A percentile compares a stretch with the other conserved stretches of the same genome.
Conservation (phyloP, 2,329 filamentous ascomycete species). For the Botrytis fragariae region DNA sequence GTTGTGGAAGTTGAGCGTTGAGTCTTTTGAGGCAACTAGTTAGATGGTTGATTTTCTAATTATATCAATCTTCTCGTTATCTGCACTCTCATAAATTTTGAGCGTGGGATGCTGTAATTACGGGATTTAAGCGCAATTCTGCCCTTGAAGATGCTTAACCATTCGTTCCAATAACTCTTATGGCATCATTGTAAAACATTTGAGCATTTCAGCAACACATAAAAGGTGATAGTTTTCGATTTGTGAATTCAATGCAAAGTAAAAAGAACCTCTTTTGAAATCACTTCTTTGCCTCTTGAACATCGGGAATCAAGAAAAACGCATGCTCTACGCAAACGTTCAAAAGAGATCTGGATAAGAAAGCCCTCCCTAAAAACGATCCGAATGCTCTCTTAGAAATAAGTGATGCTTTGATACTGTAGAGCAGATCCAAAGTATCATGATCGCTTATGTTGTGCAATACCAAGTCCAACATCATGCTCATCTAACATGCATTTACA, state of each 20-base stretch:
- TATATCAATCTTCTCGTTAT: not conserved
- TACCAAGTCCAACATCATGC: not conserved
- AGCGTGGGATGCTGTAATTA: not conserved
- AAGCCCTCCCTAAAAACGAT: not conserved
- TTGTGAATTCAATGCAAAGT: not conserved
- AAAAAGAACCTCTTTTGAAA: too few species aligned
- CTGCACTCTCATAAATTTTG: not conserved
- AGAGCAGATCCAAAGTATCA: too few species aligned
- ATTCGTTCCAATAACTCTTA: not conserved
- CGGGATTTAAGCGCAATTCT: not conserved
- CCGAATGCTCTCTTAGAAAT: not conserved
- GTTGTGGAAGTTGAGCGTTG: constrained; percentile 9
- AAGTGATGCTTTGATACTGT: not conserved
- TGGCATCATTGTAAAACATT: not conserved
- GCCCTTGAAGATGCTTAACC: not conserved
- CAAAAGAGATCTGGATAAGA: not conserved
- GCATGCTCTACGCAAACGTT: not conserved
- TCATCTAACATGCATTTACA: not conserved
- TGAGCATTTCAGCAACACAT: too few species aligned
- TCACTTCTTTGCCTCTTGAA: too few species aligned
- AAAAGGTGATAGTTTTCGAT: too few species aligned
- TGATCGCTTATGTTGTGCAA: not conserved
- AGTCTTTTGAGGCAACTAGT: constrained; percentile 1
- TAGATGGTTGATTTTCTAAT: not conserved
- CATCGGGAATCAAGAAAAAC: too few species aligned